Conservation (phyloP, 306 rosid species). For the Benincasa hispida region DNA sequence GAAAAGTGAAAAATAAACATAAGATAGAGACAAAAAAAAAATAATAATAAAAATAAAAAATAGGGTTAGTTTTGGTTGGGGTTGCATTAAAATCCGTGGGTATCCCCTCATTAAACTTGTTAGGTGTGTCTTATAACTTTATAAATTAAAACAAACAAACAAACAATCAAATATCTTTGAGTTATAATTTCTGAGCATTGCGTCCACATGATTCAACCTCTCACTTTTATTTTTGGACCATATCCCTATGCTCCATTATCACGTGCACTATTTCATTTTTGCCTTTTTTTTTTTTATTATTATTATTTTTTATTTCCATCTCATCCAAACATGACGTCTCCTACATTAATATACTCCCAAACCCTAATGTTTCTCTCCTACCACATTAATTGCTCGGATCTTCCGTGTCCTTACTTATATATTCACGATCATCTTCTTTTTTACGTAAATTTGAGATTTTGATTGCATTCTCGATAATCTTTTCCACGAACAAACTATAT, state of each 20-base stretch:
- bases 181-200: background rate
- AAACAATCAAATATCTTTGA: background rate
- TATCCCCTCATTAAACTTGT: background rate
- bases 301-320: background rate
- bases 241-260: background rate
- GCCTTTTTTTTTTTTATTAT: background rate
- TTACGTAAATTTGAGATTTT: too few species aligned
- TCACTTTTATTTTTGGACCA: background rate
- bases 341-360: background rate
- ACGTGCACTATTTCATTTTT: background rate
- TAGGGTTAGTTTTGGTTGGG: background rate
- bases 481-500: too few species aligned
- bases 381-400: background rate
- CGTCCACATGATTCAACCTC: background rate
- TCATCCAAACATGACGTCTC: background rate
- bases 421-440: too few species aligned
- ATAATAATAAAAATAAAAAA: background rate
- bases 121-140: background rate
- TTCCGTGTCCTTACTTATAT: too few species aligned
- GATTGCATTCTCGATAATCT: too few species aligned
- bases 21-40: background rate
- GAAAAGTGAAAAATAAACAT: background rate
- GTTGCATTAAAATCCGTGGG: conserved; percentile 2
- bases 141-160: background rate
- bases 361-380: background rate